Percentiles rank a stretch among this genome's conserved stretches.
Evolutionary conservation across 768 basidiomycete genomes (phyloP).

Genomic region (Dictyophora rubrovolvata): DNA sequence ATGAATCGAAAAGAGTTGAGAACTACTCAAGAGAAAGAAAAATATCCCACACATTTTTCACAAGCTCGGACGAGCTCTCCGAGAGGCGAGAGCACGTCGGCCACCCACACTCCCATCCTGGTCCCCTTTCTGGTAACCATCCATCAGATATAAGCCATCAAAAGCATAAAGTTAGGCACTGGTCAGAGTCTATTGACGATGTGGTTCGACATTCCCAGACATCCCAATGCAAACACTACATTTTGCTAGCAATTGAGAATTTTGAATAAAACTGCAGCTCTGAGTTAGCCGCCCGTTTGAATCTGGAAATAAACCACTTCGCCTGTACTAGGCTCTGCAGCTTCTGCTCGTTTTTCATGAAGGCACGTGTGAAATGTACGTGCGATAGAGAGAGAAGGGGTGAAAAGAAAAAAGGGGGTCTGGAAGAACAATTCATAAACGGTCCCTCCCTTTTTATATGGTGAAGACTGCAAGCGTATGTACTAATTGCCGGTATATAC

Average conservation of each 20-base stretch:
- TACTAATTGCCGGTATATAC: too few species aligned
- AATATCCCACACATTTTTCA: too few species aligned
- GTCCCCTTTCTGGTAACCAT: too few species aligned
- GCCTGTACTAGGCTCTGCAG: too few species aligned
- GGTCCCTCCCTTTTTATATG: not conserved
- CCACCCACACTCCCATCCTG: too few species aligned
- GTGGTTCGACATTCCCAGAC: not conserved
- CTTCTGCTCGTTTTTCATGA: not conserved
- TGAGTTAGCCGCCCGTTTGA: not conserved
- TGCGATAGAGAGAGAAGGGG: not conserved
- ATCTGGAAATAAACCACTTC: not conserved
- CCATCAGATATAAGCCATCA: too few species aligned
- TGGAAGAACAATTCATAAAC: not conserved
- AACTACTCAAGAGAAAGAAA: too few species aligned
- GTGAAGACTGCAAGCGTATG: not conserved
- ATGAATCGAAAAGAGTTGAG: too few species aligned
- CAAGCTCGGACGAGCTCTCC: too few species aligned
- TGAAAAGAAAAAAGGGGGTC: not conserved
- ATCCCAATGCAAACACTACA: not conserved
- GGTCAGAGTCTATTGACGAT: not conserved
- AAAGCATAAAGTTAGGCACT: too few species aligned
- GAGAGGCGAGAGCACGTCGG: too few species aligned
- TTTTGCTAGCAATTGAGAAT: not conserved
- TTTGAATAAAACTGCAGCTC: not conserved
- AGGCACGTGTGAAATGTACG: not conserved